Evolutionary conservation across 2,329 filamentous ascomycete genomes (phyloP).

Genomic region (Plectosphaerella sp.): DNA sequence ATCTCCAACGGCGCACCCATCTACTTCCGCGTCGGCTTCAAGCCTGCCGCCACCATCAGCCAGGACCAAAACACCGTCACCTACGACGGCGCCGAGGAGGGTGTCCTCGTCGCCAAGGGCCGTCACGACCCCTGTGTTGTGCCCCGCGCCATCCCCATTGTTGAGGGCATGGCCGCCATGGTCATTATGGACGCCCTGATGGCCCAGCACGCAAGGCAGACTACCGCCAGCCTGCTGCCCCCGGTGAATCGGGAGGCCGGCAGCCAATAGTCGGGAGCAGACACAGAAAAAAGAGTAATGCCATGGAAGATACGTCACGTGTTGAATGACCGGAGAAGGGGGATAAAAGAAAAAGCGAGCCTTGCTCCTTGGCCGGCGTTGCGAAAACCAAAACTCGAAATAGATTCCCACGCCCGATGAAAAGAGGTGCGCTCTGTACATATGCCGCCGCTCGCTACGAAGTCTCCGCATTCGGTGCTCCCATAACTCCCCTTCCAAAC

Average conservation of each 20-base stretch:
- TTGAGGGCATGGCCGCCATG: constrained; percentile 87
- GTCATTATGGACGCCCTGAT: constrained; percentile 83
- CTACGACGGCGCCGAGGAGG: constrained; percentile 67
- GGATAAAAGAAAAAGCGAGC: too few species aligned
- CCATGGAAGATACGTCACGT: too few species aligned
- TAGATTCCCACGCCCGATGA: too few species aligned
- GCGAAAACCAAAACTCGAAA: too few species aligned
- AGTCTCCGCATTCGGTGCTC: constrained; percentile 30
- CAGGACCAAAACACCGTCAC: constrained; percentile 80
- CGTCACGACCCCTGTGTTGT: constrained; percentile 93
- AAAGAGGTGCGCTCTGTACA: too few species aligned
- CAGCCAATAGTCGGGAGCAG: background rate
- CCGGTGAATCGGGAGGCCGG: constrained; percentile 2
- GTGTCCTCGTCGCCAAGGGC: constrained; percentile 84
- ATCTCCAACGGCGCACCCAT: constrained; percentile 91
- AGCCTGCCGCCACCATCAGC: constrained; percentile 89
- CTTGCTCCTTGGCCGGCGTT: too few species aligned
- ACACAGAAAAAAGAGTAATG: background rate
- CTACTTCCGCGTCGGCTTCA: constrained; percentile 94
- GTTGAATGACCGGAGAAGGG: too few species aligned
- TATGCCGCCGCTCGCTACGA: background rate
- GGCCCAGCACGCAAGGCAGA: constrained; percentile 65
- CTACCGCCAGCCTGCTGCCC: constrained; percentile 10
- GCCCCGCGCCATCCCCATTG: constrained; percentile 79
- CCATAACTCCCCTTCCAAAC: constrained; percentile 93